phyloP scores from a whole-genome alignment of 768 basidiomycete genomes.

The Leucocoprinus birnbaumii region DNA sequence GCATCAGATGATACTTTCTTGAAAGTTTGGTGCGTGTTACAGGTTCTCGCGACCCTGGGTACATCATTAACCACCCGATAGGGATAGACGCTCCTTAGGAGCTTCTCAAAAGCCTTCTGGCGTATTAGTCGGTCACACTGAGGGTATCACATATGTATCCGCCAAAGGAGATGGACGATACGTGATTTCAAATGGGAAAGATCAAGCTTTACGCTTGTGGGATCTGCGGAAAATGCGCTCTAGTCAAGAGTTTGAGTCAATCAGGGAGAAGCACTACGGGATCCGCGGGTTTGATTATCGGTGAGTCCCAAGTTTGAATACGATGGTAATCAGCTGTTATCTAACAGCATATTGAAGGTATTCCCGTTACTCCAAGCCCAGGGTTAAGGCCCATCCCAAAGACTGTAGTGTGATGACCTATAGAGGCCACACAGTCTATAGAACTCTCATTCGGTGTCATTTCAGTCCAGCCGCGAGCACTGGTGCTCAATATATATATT shows the following conservation, averaged over 20 bases:
- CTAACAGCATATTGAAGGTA: slow-evolving; percentile 37
- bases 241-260: slow-evolving; percentile 61
- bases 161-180: slow-evolving; percentile 97
- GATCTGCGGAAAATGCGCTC: slow-evolving; percentile 92
- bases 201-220: slow-evolving; percentile 89
- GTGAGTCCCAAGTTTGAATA: slow-evolving; percentile 40
- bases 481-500: slow-evolving; percentile 91
- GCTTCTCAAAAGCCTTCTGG: slow-evolving; percentile 79
- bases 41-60: background rate
- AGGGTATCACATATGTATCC: slow-evolving; percentile 92
- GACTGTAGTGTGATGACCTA: slow-evolving; percentile 97
- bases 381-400: slow-evolving; percentile 64
- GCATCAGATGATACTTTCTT: slow-evolving; percentile 93
- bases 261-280: slow-evolving; percentile 50
- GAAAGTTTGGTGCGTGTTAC: slow-evolving; percentile 82
- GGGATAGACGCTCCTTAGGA: slow-evolving; percentile 56
- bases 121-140: slow-evolving; percentile 92
- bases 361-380: slow-evolving; percentile 63
- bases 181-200: slow-evolving; percentile 93
- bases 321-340: background rate
- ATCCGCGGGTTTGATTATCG: slow-evolving; percentile 76
- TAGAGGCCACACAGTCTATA: slow-evolving; percentile 84
- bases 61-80: slow-evolving; percentile 25
- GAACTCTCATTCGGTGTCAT: slow-evolving; percentile 93
- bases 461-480: slow-evolving; percentile 94